Conservation (phyloP, 2,329 filamentous ascomycete species). For the Aspergillus sp. region DNA sequence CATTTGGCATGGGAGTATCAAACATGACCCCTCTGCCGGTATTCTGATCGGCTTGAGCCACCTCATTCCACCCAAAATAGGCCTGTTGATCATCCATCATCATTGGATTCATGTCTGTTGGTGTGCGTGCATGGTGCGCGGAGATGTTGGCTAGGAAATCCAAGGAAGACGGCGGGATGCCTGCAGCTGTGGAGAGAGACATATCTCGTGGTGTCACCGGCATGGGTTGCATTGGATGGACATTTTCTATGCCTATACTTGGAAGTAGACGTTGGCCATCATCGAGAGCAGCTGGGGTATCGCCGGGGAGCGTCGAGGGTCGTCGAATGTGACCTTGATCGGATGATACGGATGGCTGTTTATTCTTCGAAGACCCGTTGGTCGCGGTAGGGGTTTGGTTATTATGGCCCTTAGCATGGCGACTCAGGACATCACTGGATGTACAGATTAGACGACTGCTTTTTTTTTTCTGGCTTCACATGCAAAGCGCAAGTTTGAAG, state of each 20-base stretch:
- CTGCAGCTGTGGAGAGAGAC: conserved; percentile 24
- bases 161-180: conserved; percentile 31
- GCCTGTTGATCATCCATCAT: conserved; percentile 24
- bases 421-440: conserved; percentile 45
- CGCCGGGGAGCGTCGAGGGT: conserved; percentile 12
- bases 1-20: conserved; percentile 20
- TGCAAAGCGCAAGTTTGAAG: too few species aligned
- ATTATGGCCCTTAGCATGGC: conserved; percentile 49
- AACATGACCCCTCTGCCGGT: conserved; percentile 18
- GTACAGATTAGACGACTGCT: conserved; percentile 8
- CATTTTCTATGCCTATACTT: conserved; percentile 7
- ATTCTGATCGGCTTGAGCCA: conserved; percentile 15
- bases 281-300: conserved; percentile 4
- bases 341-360: conserved; percentile 20
- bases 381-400: conserved; percentile 8
- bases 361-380: conserved; percentile 20
- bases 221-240: conserved; percentile 10
- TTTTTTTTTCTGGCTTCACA: background rate
- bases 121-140: conserved; percentile 27
- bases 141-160: conserved; percentile 36
- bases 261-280: conserved; percentile 14
- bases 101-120: conserved; percentile 21
- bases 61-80: conserved; percentile 28
- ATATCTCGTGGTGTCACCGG: conserved; percentile 17
- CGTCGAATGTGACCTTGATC: conserved; percentile 22